Conservation (phyloP, 305 asterid genomes). For the Rubia peregrina region DNA sequence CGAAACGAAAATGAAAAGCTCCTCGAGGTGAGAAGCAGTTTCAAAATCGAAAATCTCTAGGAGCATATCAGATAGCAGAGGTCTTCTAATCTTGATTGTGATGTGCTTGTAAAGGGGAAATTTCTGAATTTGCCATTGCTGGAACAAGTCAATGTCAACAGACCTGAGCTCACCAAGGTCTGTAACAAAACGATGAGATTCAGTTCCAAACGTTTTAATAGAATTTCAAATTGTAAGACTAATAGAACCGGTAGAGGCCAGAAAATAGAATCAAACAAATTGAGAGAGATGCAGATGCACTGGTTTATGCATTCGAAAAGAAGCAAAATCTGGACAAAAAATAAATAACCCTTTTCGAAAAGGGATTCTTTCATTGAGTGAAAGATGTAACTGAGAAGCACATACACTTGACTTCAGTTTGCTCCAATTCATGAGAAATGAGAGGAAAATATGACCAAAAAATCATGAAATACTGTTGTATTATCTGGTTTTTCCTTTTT, state of each 20-base stretch:
- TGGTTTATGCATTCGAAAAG: neutral
- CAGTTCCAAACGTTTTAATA: constrained; percentile 1
- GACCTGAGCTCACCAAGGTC: constrained; percentile 47
- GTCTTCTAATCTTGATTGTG: constrained; percentile 57
- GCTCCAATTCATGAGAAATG: neutral
- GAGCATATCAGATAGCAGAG: constrained; percentile 68
- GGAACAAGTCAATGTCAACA: constrained; percentile 59
- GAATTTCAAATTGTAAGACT: neutral
- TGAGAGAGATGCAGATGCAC: neutral
- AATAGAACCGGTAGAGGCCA: neutral
- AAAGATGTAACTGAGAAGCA: neutral
- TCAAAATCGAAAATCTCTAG: constrained; percentile 9
- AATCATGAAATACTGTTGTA: neutral
- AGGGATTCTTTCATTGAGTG: neutral
- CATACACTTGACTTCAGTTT: neutral
- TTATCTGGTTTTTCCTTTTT: neutral
- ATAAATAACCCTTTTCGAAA: neutral
- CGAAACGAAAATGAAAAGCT: neutral
- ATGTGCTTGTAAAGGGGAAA: constrained; percentile 45
- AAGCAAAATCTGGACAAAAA: neutral
- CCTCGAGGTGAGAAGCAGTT: constrained; percentile 3
- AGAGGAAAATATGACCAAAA: neutral
- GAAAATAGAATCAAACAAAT: neutral
- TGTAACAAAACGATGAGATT: constrained; percentile 25
- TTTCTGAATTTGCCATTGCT: constrained; percentile 58